Percentiles rank a stretch among this genome's conserved stretches.
Evolutionary conservation across 495 filamentous ascomycete species (phyloP).

Genomic region (Tirmania nivea): DNA sequence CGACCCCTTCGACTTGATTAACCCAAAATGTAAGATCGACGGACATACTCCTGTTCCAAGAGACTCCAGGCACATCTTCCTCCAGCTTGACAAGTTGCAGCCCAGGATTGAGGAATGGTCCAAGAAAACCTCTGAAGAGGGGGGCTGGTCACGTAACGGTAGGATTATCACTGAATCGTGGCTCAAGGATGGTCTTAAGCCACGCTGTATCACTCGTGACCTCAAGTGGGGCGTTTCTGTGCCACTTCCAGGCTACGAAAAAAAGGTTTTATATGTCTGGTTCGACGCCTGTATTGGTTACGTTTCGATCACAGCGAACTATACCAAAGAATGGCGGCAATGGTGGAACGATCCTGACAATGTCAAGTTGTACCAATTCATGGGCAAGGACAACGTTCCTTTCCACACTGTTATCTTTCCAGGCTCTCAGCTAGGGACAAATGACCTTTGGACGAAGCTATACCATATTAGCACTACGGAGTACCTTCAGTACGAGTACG

Average conservation of each 20-base stretch:
- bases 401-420: slow-evolving; percentile 94
- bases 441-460: slow-evolving; percentile 74
- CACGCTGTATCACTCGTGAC: slow-evolving; percentile 77
- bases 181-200: slow-evolving; percentile 61
- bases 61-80: slow-evolving; percentile 51
- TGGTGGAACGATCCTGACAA: slow-evolving; percentile 83
- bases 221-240: slow-evolving; percentile 72
- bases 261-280: slow-evolving; percentile 93
- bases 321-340: slow-evolving; percentile 74
- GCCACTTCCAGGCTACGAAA: slow-evolving; percentile 40
- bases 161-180: slow-evolving; percentile 49
- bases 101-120: slow-evolving; percentile 51
- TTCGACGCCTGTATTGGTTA: slow-evolving; percentile 97
- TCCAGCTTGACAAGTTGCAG: slow-evolving; percentile 61
- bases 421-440: slow-evolving; percentile 60
- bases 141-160: slow-evolving; percentile 60
- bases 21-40: slow-evolving; percentile 61
- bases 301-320: slow-evolving; percentile 81
- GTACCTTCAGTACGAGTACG: slow-evolving; percentile 87
- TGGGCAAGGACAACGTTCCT: slow-evolving; percentile 93
- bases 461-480: slow-evolving; percentile 79
- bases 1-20: slow-evolving; percentile 42
- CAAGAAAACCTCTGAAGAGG: slow-evolving; percentile 33
- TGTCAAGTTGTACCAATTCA: slow-evolving; percentile 85
- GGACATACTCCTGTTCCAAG: slow-evolving; percentile 51